Evolutionary conservation across 768 basidiomycete genomes (phyloP), one percentile per base, ranked within the genome.

Genomic region (Kondoa subrosea): DNA sequence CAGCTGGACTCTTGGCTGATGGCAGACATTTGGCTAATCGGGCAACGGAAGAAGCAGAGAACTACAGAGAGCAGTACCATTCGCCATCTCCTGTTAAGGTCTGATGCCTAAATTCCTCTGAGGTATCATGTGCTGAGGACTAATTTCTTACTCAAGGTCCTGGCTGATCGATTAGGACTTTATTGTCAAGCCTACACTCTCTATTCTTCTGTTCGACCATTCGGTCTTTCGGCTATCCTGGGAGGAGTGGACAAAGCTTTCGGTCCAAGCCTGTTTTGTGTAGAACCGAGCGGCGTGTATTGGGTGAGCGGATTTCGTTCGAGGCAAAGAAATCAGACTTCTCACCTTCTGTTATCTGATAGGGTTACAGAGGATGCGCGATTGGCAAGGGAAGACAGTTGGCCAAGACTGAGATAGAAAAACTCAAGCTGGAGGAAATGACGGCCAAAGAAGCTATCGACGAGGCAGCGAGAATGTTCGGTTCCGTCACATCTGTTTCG

Each of bases 351-450:
- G n/a, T 1, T 15, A 1, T 2, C 1, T 30, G 34, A 21, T 72
- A 92, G 90, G 95, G 95, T 32, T 96, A 96, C 78, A 83, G 91
- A 68, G 93, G 91, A 30, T 88, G 88, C 16, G 95, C 95, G n/a
- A 86, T 92, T 31, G 95, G 95, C 66, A 99, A 97, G 78, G 95
- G 95, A n/a, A 85, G 88, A 67, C 91, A 95, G 75, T 81, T 97
- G 70, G 95, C 95, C 25, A 97, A 96, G 82, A 97, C 93, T 4
- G 95, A 97, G 77, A 78, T 99, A 62, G 95, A 99, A 79, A 99
- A 99, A 78, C 85, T 97, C 70, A 87, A 91, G 71, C 80, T 93
- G 34, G 79, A 85, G 3, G 87, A 88, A 71, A 77, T 97, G 64
- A 83, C 88, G 1, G 83, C 82, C 66, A 82, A 85, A 69, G 85